Conservation (phyloP, 164 flowering plant genomes). For the Macadamia integrifolia region DNA sequence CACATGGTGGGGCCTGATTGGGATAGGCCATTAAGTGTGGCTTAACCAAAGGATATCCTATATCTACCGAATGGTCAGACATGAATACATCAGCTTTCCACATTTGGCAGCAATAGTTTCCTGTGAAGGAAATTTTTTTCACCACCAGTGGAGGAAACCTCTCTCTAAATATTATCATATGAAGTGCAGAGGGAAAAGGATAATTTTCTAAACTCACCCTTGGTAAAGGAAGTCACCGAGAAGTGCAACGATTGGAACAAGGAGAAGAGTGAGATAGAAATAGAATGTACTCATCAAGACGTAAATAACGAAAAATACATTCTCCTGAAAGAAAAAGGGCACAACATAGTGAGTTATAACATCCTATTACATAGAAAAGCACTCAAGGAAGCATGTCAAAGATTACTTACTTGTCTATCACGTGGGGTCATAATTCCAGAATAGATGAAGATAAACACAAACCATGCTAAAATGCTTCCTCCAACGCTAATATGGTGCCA, state of each 20-base stretch:
- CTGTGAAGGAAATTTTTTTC: too few relatives aligned
- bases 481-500: slow-evolving; percentile 85
- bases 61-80: too few relatives aligned
- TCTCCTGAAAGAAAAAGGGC: slow-evolving; percentile 55
- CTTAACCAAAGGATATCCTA: too few relatives aligned
- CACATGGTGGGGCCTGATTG: too few relatives aligned
- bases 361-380: background rate
- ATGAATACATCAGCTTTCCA: too few relatives aligned
- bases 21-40: too few relatives aligned
- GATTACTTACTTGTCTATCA: slow-evolving; percentile 51
- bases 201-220: slow-evolving; percentile 54
- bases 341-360: background rate
- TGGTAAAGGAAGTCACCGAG: slow-evolving; percentile 71
- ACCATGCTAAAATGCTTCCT: slow-evolving; percentile 92
- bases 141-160: too few relatives aligned
- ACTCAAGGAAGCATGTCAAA: background rate
- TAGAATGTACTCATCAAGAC: slow-evolving; percentile 77
- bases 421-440: slow-evolving; percentile 52
- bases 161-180: background rate
- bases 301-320: slow-evolving; percentile 62
- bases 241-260: slow-evolving; percentile 78
- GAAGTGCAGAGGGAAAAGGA: background rate
- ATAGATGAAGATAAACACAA: slow-evolving; percentile 72
- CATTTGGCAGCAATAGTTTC: too few relatives aligned
- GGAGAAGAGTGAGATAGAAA: slow-evolving; percentile 69